A percentile compares a stretch with the other conserved stretches of the same genome.
These are phyloP conservation scores for Sporothrix brunneoviolacea DNA, from an alignment of 2,329 filamentous ascomycete genomes.

Conservation along the genomic window DNA sequence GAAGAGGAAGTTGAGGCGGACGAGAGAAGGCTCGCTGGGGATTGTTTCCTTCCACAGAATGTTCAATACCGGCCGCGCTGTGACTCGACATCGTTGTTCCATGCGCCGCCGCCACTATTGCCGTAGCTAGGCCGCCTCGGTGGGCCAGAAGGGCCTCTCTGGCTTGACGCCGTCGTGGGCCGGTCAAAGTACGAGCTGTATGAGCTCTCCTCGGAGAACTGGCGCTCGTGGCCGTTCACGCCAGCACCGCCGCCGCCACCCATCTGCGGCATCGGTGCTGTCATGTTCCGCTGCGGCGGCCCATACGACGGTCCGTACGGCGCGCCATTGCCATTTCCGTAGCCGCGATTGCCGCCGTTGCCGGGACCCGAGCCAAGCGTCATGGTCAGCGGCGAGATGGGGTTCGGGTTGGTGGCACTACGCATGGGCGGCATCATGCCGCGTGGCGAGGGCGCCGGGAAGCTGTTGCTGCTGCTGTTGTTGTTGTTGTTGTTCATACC, in stretches of 20 bases:
- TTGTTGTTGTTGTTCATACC: too few species aligned
- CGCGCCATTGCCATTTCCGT: conserved; percentile 2
- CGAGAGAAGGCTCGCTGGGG: too few species aligned
- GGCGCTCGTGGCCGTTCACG: conserved; percentile 14
- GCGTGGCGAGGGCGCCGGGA: not conserved
- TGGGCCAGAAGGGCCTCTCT: conserved; percentile 1
- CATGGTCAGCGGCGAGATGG: not conserved
- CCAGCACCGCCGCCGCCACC: conserved; percentile 1
- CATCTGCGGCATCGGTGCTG: conserved; percentile 24
- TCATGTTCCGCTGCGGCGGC: conserved; percentile 29
- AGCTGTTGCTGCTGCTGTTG: too few species aligned
- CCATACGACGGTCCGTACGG: conserved; percentile 22
- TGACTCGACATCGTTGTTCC: conserved; percentile 19
- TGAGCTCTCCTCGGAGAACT: conserved; percentile 15
- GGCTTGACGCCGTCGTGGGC: conserved; percentile 7
- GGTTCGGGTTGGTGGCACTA: conserved; percentile 25
- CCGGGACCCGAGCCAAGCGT: too few species aligned
- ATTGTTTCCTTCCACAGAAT: too few species aligned
- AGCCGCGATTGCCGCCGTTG: not conserved
- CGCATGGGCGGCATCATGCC: conserved; percentile 19
- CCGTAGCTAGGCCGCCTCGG: conserved; percentile 5
- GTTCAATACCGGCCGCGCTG: conserved; percentile 18
- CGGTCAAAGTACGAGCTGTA: conserved; percentile 18
- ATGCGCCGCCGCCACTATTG: conserved; percentile 14
- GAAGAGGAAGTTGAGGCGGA: too few species aligned